Percentiles rank a stretch among this genome's conserved stretches.
phyloP scores from a whole-genome alignment of 192 early-diverging fungal genomes.

The Cetraspora pellucida region DNA sequence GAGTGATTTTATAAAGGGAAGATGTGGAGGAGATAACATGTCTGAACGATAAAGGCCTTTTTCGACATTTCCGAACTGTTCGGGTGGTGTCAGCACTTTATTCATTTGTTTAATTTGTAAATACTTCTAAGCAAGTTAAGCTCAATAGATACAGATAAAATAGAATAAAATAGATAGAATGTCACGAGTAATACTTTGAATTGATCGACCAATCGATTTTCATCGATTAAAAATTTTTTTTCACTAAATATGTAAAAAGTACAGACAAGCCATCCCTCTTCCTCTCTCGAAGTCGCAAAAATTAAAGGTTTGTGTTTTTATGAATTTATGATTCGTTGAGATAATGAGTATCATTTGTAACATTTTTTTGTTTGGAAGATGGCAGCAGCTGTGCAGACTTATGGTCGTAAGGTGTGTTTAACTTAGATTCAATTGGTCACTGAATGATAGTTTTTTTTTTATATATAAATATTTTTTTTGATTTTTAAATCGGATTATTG shows the following conservation, averaged over 20 bases:
- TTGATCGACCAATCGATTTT: neutral
- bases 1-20: constrained; percentile 80
- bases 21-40: constrained; percentile 70
- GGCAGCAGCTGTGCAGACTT: constrained; percentile 76
- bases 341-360: no score
- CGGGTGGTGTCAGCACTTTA: constrained; percentile 62
- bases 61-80: constrained; percentile 90
- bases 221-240: neutral
- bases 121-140: no score
- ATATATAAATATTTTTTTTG: constrained; percentile 35
- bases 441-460: neutral
- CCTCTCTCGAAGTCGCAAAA: neutral
- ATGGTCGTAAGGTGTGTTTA: constrained; percentile 69
- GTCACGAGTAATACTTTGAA: no score
- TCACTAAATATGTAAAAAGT: neutral
- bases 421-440: neutral
- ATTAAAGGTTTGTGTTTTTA: neutral
- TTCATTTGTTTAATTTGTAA: no score
- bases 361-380: constrained; percentile 12
- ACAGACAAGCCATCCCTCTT: neutral
- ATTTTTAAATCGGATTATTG: no score
- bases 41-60: constrained; percentile 85
- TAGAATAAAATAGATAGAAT: no score
- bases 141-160: no score
- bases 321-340: no score